phyloP scores from a whole-genome alignment of 176 grass and related monocot genomes.

The Areca catechu region DNA sequence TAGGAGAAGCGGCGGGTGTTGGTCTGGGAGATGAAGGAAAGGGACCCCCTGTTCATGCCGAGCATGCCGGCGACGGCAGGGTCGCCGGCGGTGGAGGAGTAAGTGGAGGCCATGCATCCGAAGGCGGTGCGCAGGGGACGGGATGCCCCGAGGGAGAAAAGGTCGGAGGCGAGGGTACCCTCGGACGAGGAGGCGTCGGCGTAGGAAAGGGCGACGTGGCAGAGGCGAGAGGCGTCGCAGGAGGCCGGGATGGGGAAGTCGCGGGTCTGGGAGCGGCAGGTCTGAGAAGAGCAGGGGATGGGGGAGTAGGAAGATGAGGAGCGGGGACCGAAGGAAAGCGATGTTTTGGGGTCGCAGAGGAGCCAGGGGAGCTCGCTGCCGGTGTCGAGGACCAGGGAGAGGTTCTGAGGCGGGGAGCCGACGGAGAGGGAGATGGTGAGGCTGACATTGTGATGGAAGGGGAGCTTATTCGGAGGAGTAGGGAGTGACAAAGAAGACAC shows the following conservation, averaged over 20 bases:
- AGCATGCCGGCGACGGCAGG: slow-evolving; percentile 48
- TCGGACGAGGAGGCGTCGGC: slow-evolving; percentile 78
- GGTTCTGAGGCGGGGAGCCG: slow-evolving; percentile 78
- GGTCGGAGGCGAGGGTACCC: slow-evolving; percentile 64
- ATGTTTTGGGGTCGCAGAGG: slow-evolving; percentile 21
- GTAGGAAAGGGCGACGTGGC: slow-evolving; percentile 66
- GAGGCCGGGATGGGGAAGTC: slow-evolving; percentile 59
- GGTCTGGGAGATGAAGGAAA: slow-evolving; percentile 82
- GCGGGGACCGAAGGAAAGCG: slow-evolving; percentile 25
- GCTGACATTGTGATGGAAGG: slow-evolving; percentile 91
- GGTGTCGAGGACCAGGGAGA: slow-evolving; percentile 86
- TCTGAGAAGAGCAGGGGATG: slow-evolving; percentile 60
- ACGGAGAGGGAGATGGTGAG: slow-evolving; percentile 76
- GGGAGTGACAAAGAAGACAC: slow-evolving; percentile 41
- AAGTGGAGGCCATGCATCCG: slow-evolving; percentile 69
- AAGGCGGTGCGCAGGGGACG: slow-evolving; percentile 55
- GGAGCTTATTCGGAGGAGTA: slow-evolving; percentile 64
- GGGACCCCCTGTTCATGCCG: slow-evolving; percentile 80
- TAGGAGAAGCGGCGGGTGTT: slow-evolving; percentile 81
- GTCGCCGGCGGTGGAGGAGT: slow-evolving; percentile 45
- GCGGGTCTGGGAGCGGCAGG: slow-evolving; percentile 37
- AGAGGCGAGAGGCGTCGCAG: slow-evolving; percentile 48
- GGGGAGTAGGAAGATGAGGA: slow-evolving; percentile 53
- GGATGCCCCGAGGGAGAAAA: slow-evolving; percentile 48
- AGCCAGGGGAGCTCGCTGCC: slow-evolving; percentile 98